These are phyloP conservation scores for Yarrowia osloensis DNA, from an alignment of 805 yeast species.

Conservation along the genomic window DNA sequence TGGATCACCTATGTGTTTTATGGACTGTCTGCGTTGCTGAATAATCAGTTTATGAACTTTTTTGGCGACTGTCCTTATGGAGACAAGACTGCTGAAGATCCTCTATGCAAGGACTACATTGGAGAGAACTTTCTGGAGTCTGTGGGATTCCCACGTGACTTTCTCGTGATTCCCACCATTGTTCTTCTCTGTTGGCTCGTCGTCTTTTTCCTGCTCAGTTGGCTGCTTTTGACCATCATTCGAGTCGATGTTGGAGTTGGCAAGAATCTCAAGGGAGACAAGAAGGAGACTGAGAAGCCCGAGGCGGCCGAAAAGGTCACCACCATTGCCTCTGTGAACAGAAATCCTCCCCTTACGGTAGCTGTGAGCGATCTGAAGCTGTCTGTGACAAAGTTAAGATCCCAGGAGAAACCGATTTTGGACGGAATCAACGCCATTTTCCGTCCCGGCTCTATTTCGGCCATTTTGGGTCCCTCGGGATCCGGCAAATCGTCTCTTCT, in stretches of 20 bases:
- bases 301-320: not conserved
- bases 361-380: slow-evolving; percentile 30
- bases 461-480: slow-evolving; percentile 81
- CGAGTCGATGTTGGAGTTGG: slow-evolving; percentile 59
- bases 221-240: slow-evolving; percentile 50
- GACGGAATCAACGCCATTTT: slow-evolving; percentile 54
- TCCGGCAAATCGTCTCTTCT: slow-evolving; percentile 73
- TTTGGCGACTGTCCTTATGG: slow-evolving; percentile 57
- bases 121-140: slow-evolving; percentile 57
- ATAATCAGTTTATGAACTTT: slow-evolving; percentile 67
- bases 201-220: slow-evolving; percentile 55
- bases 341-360: slow-evolving; percentile 5
- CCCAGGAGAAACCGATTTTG: slow-evolving; percentile 45
- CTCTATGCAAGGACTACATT: slow-evolving; percentile 52
- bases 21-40: slow-evolving; percentile 65
- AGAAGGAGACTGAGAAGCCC: not conserved
- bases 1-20: slow-evolving; percentile 78
- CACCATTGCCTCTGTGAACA: slow-evolving; percentile 36
- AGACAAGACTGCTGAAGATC: slow-evolving; percentile 35
- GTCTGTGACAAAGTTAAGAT: slow-evolving; percentile 33
- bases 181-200: slow-evolving; percentile 60
- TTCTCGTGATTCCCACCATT: slow-evolving; percentile 68
- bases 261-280: slow-evolving; percentile 33
- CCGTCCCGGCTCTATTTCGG: slow-evolving; percentile 59
- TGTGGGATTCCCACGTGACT: slow-evolving; percentile 62